Base-by-base conservation (phyloP, 768 basidiomycete species). In the Psilocybe tampanensis region DNA sequence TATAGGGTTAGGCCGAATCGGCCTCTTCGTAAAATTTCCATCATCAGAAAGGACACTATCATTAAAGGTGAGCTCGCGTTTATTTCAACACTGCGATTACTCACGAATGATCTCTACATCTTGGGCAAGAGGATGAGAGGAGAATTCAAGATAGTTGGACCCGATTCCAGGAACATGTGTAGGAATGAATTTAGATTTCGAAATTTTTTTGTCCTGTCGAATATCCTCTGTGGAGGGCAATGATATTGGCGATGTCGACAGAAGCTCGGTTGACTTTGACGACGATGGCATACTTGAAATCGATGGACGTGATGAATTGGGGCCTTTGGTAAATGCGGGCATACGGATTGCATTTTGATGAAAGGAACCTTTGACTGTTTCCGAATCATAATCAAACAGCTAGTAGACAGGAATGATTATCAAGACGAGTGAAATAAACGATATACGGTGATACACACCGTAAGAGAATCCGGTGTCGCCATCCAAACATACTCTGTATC, bases 1-100 rank as follows among this genome's bases (percentile, higher is more conserved):
- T 79, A 84, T 4, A 78, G 74, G 22, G 78, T 77, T 11, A 82
- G 76, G 54, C 64, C 70, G 64, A 86, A 87, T 32, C 83, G 80
- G 41, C 83, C 80, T 45, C 84, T 79, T 24, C 85, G 83, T 15
- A 87, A 66, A 29, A 86, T 81, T 66, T 87, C 85, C 77, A 87
- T 81, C 70, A 87, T 79, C 33, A 87, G 72, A 67, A 86, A 86
- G 13, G 83, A 84, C 8, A 86, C 85, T 85, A 8, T 26, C 19
- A 29, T 13, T 33, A 12, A 5, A 3, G 19, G 57, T 74, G 39
- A 68, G 48, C 21, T 51, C 24, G 8, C 15, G 17, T 53, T 41
- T 29, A 56, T 44, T 2, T 18, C 11, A 47, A 52, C 52, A 29
- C 21, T 50, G 58, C 24, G 26, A 32, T 44, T 23, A 65, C 78